These are phyloP conservation scores for Blastomyces silverae DNA, from an alignment of 2,329 filamentous ascomycete genomes.

Conservation along the genomic window DNA sequence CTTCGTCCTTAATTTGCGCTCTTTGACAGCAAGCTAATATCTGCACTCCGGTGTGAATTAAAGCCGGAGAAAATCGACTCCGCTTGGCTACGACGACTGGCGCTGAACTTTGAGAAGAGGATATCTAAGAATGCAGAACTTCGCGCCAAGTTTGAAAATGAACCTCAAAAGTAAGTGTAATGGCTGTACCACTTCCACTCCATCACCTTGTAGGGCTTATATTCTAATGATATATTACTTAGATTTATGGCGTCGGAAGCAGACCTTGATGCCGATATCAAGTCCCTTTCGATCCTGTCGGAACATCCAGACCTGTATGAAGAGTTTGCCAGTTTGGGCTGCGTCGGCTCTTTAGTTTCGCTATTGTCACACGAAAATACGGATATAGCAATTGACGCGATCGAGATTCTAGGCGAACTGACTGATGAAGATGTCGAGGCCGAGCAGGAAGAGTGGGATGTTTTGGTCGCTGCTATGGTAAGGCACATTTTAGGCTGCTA, in stretches of 20 bases:
- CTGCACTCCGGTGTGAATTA: background rate
- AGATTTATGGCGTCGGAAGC: conserved; percentile 75
- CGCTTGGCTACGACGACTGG: conserved; percentile 74
- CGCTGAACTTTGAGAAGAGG: conserved; percentile 78
- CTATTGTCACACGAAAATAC: conserved; percentile 92
- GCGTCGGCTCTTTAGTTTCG: conserved; percentile 65
- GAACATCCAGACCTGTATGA: conserved; percentile 79
- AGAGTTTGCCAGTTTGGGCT: conserved; percentile 71
- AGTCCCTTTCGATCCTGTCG: conserved; percentile 73
- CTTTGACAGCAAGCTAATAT: background rate
- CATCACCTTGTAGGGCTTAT: background rate
- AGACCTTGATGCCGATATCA: conserved; percentile 83
- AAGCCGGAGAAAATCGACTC: conserved; percentile 69
- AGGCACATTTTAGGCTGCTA: conserved; percentile 10
- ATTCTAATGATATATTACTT: conserved; percentile 21
- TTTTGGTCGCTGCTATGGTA: conserved; percentile 59
- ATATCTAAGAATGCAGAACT: conserved; percentile 88
- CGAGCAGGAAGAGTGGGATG: conserved; percentile 72
- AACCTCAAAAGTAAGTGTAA: conserved; percentile 60
- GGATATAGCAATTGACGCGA: conserved; percentile 85
- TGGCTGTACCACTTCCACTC: background rate
- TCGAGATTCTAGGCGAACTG: conserved; percentile 83
- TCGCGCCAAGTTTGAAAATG: conserved; percentile 72
- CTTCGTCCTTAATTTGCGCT: background rate
- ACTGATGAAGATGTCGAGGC: conserved; percentile 88